Base-by-base conservation (phyloP, 805 yeast species). In the Wickerhamomyces bovis region DNA sequence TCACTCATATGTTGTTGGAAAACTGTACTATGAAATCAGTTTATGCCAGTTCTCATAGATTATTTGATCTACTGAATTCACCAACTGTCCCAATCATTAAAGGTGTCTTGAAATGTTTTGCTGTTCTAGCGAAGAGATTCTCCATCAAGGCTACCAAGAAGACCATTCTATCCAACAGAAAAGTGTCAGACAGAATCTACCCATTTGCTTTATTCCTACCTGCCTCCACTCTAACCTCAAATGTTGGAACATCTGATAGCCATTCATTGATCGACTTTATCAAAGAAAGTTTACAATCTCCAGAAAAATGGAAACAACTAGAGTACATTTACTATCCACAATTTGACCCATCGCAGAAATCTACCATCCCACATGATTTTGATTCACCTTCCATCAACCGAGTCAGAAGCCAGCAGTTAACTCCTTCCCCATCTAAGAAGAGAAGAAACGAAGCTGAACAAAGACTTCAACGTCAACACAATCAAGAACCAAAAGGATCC, bases 21-120 rank as follows among this genome's bases (percentile, higher is more conserved):
- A 79, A 85, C 55, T 83, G 94, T 45, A 71, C 80, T 25, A 81
- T 83, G 55, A 73, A 87, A 50, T 75, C 76, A 43, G 71, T 86
- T 21, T 89, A 86, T 61, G 69, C 81, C n/a, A 81, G 89, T 19
- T 66, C 77, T 18, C 83, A 82, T 43, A 70, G 81, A 33, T 71
- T 89, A 46, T 78, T 73, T 48, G 68, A 70, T 39, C 65, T 89
- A 51, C 59, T 88, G 41, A 75, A 75, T 46, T 73, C 83, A 15
- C 80, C 82, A 15, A 77, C 84, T 9, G 64, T 84, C 26, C 72
- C 73, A 20, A 76, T 89, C 9, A 73, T 82, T 45, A 64, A 81
- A 19, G 69, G 75, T 3, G 81, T 89, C 0, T 65, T 88, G 56
- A 79, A 77, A 48, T 83, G 80, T 10, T 74, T 81, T 31, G 73